Base-by-base conservation (phyloP, 306 rosid species). In the Pueraria montana region DNA sequence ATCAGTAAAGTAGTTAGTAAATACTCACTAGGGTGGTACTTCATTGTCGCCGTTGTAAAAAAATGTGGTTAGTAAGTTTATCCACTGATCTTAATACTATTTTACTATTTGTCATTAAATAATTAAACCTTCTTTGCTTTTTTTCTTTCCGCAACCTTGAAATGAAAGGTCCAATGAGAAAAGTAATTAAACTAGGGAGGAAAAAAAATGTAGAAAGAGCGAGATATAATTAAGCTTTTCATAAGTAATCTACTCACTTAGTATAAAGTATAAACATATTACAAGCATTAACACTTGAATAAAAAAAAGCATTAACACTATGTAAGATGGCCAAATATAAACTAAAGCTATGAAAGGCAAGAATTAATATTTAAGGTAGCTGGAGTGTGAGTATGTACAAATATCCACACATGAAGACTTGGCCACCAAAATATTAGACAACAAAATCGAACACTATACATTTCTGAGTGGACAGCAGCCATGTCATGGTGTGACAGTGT, bases 391-490 rank as follows among this genome's bases (percentile, higher is more conserved):
- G 12, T 69, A 76, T 80, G 52, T 76, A 76, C 85, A 84, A 36
- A 61, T 59, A 69, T 69, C 26, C 72, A 74, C 69, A 76, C 64
- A 76, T 1, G 46, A 68, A 36, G 32, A 50, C 40, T 66, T 74
- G 40, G 20, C 55, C 79, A 27, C n/a, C 23, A 49, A 18, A 43
- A 74, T 62, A 27, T 61, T 48, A 70, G 72, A 48, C 76, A 71
- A 52, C 36, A 81, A 43, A 13, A 2, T 71, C 26, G 42, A 75
- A 24, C 52, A 75, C 78, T 77, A 24, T 56, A 72, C 87, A 80
- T 80, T 34, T 61, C 68, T 72, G 23, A 58, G 78, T 63, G 59
- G 74, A 49, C 48, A 77, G 52, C 76, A 58, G 42, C 42, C 72
- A n/a, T 55, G 45, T 40, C 42, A 81, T 75, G 76, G 59, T 79